These are phyloP conservation scores for Thalia dealbata DNA, from an alignment of 176 grass and related monocot species.

Conservation along the genomic window DNA sequence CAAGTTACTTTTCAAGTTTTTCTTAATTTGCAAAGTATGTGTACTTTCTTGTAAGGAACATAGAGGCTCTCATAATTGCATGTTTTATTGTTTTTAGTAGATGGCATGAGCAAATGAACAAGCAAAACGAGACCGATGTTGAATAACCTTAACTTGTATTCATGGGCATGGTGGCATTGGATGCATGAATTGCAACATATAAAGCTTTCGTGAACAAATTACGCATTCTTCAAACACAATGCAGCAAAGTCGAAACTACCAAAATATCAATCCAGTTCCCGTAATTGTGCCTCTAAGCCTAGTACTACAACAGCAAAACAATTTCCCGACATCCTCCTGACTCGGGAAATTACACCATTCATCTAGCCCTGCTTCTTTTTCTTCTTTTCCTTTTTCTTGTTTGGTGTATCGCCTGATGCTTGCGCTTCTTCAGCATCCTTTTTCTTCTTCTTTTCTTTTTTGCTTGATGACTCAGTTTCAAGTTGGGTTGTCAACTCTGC, in stretches of 20 bases:
- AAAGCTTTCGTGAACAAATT: neutral
- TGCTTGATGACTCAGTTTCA: conserved; percentile 2
- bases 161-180: too few species aligned
- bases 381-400: conserved; percentile 10
- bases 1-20: too few species aligned
- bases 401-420: neutral
- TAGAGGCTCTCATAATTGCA: too few species aligned
- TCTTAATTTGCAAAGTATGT: too few species aligned
- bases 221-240: neutral
- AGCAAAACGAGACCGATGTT: too few species aligned
- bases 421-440: conserved; percentile 30
- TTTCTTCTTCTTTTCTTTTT: conserved; percentile 63
- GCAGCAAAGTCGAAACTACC: neutral
- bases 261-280: neutral
- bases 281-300: neutral
- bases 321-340: neutral
- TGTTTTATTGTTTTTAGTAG: too few species aligned
- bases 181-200: too few species aligned
- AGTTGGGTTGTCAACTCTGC: neutral
- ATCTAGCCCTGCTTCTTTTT: conserved; percentile 12
- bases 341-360: neutral
- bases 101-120: too few species aligned
- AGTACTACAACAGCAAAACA: neutral
- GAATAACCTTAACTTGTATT: too few species aligned
- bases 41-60: too few species aligned